Percentiles rank a stretch among this genome's conserved stretches.
phyloP scores from a whole-genome alignment of 1,284 basidiomycete species.

The Blastosporella zonata region DNA sequence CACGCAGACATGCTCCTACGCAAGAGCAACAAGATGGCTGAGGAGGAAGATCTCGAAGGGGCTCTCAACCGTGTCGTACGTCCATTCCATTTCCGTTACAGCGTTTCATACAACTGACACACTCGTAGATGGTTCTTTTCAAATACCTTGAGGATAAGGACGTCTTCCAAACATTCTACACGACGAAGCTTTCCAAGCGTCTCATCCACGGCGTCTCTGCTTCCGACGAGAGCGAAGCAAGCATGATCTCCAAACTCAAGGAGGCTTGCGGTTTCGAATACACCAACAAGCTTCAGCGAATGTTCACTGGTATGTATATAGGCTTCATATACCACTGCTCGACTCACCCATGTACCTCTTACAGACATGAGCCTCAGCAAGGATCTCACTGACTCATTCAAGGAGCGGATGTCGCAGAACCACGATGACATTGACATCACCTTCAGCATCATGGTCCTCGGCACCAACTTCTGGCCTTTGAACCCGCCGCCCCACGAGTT shows the following conservation, averaged over 20 bases:
- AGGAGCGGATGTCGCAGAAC: constrained; percentile 87
- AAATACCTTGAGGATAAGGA: constrained; percentile 99
- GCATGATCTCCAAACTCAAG: constrained; percentile 99
- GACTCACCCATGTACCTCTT: background rate
- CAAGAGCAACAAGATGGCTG: constrained; percentile 95
- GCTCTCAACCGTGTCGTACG: constrained; percentile 88
- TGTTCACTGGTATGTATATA: constrained; percentile 83
- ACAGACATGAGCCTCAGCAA: constrained; percentile 94
- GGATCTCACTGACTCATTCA: constrained; percentile 96
- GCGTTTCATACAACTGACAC: constrained; percentile 8
- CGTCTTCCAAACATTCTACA: constrained; percentile 99
- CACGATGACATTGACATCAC: constrained; percentile 86
- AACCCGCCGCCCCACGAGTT: constrained; percentile 83
- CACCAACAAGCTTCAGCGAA: constrained; percentile 95
- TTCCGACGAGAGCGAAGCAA: constrained; percentile 95
- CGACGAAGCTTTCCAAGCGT: constrained; percentile 93
- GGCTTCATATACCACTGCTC: background rate
- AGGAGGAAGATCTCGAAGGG: constrained; percentile 88
- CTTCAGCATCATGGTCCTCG: constrained; percentile 92
- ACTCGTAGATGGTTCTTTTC: constrained; percentile 91
- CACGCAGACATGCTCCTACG: constrained; percentile 89
- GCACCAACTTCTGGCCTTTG: constrained; percentile 96
- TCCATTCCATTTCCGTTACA: constrained; percentile 17
- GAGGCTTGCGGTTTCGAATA: constrained; percentile 99
- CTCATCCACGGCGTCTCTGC: constrained; percentile 92